These are phyloP conservation scores for Exophiala bonariae DNA, from an alignment of 2,329 filamentous ascomycete species.

Conservation along the genomic window DNA sequence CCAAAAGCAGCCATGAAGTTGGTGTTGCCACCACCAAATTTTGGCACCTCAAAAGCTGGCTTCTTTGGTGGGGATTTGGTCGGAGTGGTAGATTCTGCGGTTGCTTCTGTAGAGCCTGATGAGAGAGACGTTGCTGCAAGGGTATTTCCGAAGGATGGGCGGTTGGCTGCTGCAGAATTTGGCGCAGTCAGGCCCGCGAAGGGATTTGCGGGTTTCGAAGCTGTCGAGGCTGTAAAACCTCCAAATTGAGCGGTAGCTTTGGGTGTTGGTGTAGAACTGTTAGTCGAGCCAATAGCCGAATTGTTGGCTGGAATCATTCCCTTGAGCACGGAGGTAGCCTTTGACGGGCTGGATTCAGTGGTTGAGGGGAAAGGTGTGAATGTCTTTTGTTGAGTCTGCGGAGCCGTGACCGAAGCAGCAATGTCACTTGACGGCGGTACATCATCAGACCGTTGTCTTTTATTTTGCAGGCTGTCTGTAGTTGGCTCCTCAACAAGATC, in stretches of 20 bases:
- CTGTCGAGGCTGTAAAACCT: background rate
- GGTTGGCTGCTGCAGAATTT: conserved; percentile 17
- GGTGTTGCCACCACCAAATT: conserved; percentile 33
- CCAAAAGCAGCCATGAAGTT: conserved; percentile 47
- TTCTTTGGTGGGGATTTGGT: conserved; percentile 26
- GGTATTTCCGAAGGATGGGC: too few relatives aligned
- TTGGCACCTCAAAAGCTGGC: conserved; percentile 31
- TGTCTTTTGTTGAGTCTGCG: background rate
- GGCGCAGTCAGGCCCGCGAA: conserved; percentile 1
- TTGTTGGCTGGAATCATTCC: background rate
- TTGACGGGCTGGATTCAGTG: background rate
- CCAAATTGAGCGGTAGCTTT: conserved; percentile 5
- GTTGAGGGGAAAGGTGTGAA: background rate
- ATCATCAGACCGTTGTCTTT: conserved; percentile 20
- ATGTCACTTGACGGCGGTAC: background rate
- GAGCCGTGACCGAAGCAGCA: background rate
- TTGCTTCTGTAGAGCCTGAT: background rate
- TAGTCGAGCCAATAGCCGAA: background rate
- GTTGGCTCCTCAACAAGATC: conserved; percentile 23
- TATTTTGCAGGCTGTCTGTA: conserved; percentile 26
- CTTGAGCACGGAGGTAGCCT: background rate
- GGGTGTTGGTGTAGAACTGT: background rate
- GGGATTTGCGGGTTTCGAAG: conserved; percentile 1
- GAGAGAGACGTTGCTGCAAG: too few relatives aligned
- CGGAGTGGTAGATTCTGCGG: conserved; percentile 24